phyloP scores from a whole-genome alignment of 306 rosid species.

The Malus sylvestris region DNA sequence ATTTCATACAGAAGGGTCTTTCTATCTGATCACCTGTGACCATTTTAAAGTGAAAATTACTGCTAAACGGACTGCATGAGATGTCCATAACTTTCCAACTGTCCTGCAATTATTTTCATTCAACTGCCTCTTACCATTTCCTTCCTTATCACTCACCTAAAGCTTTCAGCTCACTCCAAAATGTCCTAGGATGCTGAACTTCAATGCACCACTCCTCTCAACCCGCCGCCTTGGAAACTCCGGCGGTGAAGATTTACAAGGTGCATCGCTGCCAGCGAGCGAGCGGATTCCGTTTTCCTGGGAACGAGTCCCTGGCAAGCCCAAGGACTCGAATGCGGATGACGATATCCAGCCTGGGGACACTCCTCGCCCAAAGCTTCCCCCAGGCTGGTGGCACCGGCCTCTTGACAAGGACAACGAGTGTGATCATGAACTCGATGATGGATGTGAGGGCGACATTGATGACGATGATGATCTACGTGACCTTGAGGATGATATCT shows the following conservation, averaged over 20 bases:
- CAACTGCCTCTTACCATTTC: constrained; percentile 22
- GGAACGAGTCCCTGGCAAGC: constrained; percentile 74
- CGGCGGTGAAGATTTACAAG: constrained; percentile 2
- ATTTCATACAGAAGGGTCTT: constrained; percentile 19
- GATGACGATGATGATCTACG: not conserved
- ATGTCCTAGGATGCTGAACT: constrained; percentile 57
- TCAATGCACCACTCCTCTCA: constrained; percentile 63
- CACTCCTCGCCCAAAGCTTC: constrained; percentile 51
- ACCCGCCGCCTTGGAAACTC: constrained; percentile 36
- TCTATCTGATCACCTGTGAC: constrained; percentile 33
- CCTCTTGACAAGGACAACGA: constrained; percentile 3
- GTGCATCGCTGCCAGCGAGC: constrained; percentile 15
- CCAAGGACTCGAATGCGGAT: constrained; percentile 28
- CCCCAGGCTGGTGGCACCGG: constrained; percentile 47
- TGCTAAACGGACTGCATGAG: constrained; percentile 44
- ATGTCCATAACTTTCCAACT: constrained; percentile 35
- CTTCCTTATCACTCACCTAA: constrained; percentile 7
- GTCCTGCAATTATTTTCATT: constrained; percentile 28
- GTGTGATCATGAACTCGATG: not conserved
- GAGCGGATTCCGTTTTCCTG: constrained; percentile 74
- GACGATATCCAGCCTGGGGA: not conserved
- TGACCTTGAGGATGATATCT: not conserved
- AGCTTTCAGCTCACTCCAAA: constrained; percentile 11
- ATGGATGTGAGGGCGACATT: constrained; percentile 21
- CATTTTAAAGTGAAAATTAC: constrained; percentile 29